Conservation (phyloP, 163 green algal genomes). For the Chloroidium sp. region DNA sequence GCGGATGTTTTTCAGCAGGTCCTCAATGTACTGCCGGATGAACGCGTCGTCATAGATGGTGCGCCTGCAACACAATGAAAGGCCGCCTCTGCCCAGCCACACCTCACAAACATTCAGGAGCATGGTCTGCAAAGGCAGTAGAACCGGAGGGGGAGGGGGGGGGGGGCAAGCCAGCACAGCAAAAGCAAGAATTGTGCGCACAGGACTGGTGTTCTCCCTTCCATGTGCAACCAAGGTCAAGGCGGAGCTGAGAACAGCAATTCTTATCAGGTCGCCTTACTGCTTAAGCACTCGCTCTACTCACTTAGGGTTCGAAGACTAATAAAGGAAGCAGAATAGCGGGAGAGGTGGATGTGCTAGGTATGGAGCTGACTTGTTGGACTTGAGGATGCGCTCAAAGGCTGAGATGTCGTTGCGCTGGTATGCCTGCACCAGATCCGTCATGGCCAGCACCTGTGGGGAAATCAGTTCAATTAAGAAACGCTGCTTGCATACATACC, state of each 20-base stretch:
- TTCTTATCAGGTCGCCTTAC: too few species aligned
- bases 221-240: too few species aligned
- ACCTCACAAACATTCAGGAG: too few species aligned
- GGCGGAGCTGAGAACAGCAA: too few species aligned
- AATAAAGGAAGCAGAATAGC: background rate
- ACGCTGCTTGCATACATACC: too few species aligned
- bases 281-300: background rate
- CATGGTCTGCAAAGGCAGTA: too few species aligned
- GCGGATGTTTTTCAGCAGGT: constrained; percentile 89
- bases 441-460: constrained; percentile 71
- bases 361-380: constrained; percentile 46
- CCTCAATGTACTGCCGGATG: constrained; percentile 89
- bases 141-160: too few species aligned
- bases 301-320: background rate
- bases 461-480: too few species aligned
- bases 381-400: constrained; percentile 88
- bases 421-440: constrained; percentile 90
- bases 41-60: constrained; percentile 95
- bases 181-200: too few species aligned
- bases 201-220: too few species aligned
- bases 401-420: constrained; percentile 83
- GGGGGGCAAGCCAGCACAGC: too few species aligned
- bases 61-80: constrained; percentile 25
- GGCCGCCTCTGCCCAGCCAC: too few species aligned
- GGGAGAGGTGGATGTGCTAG: background rate